A percentile compares a stretch with the other conserved stretches of the same genome.
Conservation (phyloP, 2,329 filamentous ascomycete genomes). For the Dactylonectria estremocensis region DNA sequence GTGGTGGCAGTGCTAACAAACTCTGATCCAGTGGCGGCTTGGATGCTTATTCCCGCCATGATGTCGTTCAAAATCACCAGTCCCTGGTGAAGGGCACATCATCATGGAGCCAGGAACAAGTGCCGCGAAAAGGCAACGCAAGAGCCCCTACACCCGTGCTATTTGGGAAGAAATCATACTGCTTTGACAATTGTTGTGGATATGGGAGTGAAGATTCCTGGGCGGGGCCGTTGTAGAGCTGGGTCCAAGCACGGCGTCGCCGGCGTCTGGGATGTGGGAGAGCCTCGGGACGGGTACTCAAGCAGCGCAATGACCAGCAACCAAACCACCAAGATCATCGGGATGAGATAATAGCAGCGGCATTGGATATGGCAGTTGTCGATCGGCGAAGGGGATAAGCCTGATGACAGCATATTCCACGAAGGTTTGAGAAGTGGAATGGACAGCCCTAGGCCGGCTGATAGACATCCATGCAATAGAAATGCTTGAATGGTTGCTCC, state of each 20-base stretch:
- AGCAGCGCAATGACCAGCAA: conserved; percentile 10
- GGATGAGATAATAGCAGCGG: background rate
- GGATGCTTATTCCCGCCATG: conserved; percentile 13
- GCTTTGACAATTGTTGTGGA: conserved; percentile 26
- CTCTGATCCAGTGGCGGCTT: conserved; percentile 20
- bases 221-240: conserved; percentile 21
- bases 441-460: background rate
- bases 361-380: background rate
- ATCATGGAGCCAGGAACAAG: background rate
- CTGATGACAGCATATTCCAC: background rate
- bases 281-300: conserved; percentile 4
- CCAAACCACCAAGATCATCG: background rate
- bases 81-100: conserved; percentile 1
- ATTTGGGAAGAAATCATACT: conserved; percentile 8
- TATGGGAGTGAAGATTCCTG: conserved; percentile 9
- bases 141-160: conserved; percentile 6
- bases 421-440: background rate
- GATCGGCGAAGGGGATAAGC: background rate
- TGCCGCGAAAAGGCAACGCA: background rate
- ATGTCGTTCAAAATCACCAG: conserved; percentile 7
- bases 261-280: conserved; percentile 29
- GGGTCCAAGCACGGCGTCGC: conserved; percentile 23
- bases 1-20: conserved; percentile 32
- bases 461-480: background rate
- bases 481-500: conserved; percentile 1